Evolutionary conservation across 2,329 filamentous ascomycete genomes (phyloP).

Genomic region (Phoma sp.): DNA sequence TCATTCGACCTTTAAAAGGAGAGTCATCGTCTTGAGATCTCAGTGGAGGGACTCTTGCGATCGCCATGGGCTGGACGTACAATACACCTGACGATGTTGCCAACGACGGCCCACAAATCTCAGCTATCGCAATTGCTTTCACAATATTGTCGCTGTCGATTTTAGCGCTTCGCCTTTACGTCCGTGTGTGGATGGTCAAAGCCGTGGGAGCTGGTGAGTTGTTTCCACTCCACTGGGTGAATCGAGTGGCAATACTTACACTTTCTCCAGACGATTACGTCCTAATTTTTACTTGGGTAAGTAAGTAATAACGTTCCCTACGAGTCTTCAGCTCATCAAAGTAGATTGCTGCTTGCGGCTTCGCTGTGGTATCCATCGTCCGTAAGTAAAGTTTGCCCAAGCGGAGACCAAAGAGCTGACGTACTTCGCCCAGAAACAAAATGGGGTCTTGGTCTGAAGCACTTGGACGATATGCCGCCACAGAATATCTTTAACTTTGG

Average conservation of each 20-base stretch:
- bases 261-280: constrained; percentile 14
- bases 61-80: constrained; percentile 21
- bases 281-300: constrained; percentile 20
- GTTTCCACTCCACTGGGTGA: not conserved
- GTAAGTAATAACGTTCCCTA: too few relatives aligned
- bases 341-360: constrained; percentile 20
- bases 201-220: constrained; percentile 20
- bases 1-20: too few relatives aligned
- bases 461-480: constrained; percentile 16
- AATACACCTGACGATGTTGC: constrained; percentile 12
- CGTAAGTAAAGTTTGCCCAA: constrained; percentile 11
- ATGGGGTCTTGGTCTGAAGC: constrained; percentile 21
- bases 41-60: too few relatives aligned
- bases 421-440: constrained; percentile 13
- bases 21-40: too few relatives aligned
- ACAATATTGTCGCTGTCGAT: constrained; percentile 12
- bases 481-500: constrained; percentile 24
- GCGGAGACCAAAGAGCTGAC: too few relatives aligned
- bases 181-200: constrained; percentile 20
- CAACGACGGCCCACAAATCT: constrained; percentile 15
- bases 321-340: not conserved
- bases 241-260: too few relatives aligned
- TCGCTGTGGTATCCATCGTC: constrained; percentile 17
- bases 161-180: constrained; percentile 19
- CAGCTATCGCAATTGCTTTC: constrained; percentile 10